Base-by-base conservation (phyloP, 495 filamentous ascomycete genomes). In the Ascodesmis nigricans region DNA sequence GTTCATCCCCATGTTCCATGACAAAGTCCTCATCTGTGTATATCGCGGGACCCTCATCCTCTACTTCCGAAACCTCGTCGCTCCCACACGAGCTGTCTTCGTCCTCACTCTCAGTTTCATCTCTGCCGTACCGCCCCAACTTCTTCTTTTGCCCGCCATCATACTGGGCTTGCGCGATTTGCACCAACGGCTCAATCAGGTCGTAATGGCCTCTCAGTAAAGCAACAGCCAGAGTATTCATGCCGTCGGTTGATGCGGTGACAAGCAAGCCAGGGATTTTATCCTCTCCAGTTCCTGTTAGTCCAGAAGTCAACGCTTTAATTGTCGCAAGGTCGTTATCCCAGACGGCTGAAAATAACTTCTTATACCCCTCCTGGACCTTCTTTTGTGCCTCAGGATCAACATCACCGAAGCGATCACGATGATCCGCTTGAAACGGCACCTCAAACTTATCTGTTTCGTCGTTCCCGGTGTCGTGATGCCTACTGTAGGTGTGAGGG, bases 11-110 rank as follows among this genome's bases (percentile, higher is more conserved):
- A n/a, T n/a, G n/a, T n/a, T n/a, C n/a, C n/a, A n/a, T n/a, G n/a
- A n/a, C 75, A 22, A 81, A 54, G 41, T 76, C 67, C 2, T 81
- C 74, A 36, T 78, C 60, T 0, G 75, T 83, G 47, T 72, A 78
- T 11, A 62, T 53, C 9, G 65, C 63, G 35, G 71, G 61, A 18
- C 77, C 47, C n/a, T 58, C 53, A 31, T 66, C 55, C 14, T 53
- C 41, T 24, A 69, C 56, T 14, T n/a, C n/a, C n/a, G n/a, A n/a
- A n/a, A n/a, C n/a, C n/a, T n/a, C n/a, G n/a, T n/a, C n/a, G n/a
- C n/a, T n/a, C n/a, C n/a, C n/a, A n/a, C n/a, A n/a, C n/a, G n/a
- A n/a, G n/a, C n/a, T 5, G 5, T 66, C 56, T n/a, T 53, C 54
- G 10, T 58, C 62, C n/a, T 54, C 55, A 27, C 42, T 46, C n/a